Percentiles rank a stretch among this genome's conserved stretches.
These are phyloP conservation scores for Takakia lepidozioides DNA, from an alignment of 225 moss, liverwort and hornwort species.

Conservation along the genomic window DNA sequence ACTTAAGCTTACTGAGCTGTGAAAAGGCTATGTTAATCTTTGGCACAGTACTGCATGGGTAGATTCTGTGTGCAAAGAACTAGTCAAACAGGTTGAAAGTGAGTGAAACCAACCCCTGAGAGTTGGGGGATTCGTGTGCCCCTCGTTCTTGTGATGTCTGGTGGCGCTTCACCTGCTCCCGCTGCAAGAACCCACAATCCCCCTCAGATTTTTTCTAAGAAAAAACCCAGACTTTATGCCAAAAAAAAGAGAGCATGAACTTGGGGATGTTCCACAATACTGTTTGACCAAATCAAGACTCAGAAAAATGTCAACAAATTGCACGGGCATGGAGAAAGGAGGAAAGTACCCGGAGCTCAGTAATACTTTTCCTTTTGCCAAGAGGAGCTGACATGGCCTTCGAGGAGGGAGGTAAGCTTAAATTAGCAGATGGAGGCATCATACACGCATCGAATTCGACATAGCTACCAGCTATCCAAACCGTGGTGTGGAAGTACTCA, in stretches of 20 bases:
- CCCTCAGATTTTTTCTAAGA: not conserved
- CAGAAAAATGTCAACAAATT: not conserved
- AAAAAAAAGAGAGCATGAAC: not conserved
- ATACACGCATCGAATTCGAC: slow-evolving; percentile 17
- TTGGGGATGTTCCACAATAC: too few relatives aligned
- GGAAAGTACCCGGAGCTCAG: slow-evolving; percentile 39
- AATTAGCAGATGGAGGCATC: slow-evolving; percentile 41
- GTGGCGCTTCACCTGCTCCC: slow-evolving; percentile 74
- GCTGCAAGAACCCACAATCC: slow-evolving; percentile 26
- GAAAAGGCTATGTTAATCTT: too few relatives aligned
- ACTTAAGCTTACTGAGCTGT: too few relatives aligned
- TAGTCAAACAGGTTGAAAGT: not conserved
- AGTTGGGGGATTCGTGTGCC: slow-evolving; percentile 16
- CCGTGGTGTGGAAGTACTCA: too few relatives aligned
- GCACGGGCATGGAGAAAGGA: not conserved
- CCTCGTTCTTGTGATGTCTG: slow-evolving; percentile 43
- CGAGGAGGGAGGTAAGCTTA: slow-evolving; percentile 24
- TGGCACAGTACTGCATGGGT: not conserved
- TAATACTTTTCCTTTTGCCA: slow-evolving; percentile 51
- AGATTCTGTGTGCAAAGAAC: not conserved
- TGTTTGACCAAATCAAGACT: too few relatives aligned
- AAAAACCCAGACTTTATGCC: not conserved
- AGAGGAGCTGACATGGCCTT: slow-evolving; percentile 42
- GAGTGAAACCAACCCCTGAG: slow-evolving; percentile 38
- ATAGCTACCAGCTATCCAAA: too few relatives aligned